Base-by-base conservation (phyloP, 176 grass and related monocot species). In the Poa pratensis region DNA sequence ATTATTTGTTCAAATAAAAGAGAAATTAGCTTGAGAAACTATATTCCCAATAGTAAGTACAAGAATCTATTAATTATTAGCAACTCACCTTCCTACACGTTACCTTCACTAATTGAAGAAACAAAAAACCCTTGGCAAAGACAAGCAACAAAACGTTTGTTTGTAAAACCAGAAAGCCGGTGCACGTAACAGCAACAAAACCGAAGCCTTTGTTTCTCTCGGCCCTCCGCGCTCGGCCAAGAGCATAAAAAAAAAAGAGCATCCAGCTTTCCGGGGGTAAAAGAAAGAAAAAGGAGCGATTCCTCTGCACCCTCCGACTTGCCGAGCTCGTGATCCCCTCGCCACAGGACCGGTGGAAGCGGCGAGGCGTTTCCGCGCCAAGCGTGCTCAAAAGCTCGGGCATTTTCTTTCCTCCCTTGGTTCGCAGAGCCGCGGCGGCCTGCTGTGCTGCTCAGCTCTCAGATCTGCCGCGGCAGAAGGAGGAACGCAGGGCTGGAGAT, bases 281-380 rank as follows among this genome's bases (percentile, higher is more conserved):
- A 80, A 30, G 12, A 83, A 81, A 57, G 53, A 55, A 43, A 82
- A 81, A 49, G 32, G 78, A 72, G 43, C 78, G 73, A 90, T 82
- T 86, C 83, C 52, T 77, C 30, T 23, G 72, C 51, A 26, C 51
- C 49, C 28, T 23, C 70, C 72, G 63, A 77, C 73, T 72, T 64
- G 62, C 63, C 32, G 79, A 62, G 73, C 46, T 79, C 79, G 84
- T 79, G 84, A 85, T 45, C 78, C 18, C 88, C 42, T 69, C 77
- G 1, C 39, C 51, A 7, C 73, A 63, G 55, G 57, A 67, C 61
- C 27, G 46, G 27, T 3, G 30, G 28, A 35, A 57, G 80, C 51
- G 87, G 51, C 67, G 63, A 64, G 55, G 55, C 79, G 73, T 86
- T 86, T 78, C 88, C 40, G 65, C 73, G 16, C 50, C 79, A 67